Evolutionary conservation across 192 early-diverging fungal genomes (phyloP).

Genomic region (Nowakowskiella sp.): DNA sequence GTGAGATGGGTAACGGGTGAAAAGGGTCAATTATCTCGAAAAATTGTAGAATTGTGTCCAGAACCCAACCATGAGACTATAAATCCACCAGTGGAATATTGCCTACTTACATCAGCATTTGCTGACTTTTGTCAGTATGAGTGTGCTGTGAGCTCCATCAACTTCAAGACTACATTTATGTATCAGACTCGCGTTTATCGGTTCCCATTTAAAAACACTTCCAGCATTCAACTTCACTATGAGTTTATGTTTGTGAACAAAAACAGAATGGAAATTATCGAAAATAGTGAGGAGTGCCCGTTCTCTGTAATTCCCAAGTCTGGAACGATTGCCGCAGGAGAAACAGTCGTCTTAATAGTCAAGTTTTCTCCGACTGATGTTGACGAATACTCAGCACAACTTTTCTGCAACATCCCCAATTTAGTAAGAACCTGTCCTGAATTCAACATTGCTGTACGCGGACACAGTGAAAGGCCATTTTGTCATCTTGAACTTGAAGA

Average conservation of each 20-base stretch:
- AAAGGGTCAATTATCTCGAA: constrained; percentile 20
- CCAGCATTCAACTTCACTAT: constrained; percentile 37
- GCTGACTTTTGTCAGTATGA: constrained; percentile 47
- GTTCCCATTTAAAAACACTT: constrained; percentile 38
- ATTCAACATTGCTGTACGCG: constrained; percentile 33
- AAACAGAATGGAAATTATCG: constrained; percentile 17
- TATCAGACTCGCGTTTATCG: constrained; percentile 42
- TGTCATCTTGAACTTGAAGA: constrained; percentile 59
- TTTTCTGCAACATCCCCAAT: constrained; percentile 34
- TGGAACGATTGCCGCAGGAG: constrained; percentile 35
- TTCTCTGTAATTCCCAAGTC: constrained; percentile 31
- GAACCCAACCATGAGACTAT: constrained; percentile 39
- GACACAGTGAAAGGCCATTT: constrained; percentile 43
- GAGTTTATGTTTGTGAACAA: constrained; percentile 24
- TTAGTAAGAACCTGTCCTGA: constrained; percentile 25
- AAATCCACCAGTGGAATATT: constrained; percentile 12
- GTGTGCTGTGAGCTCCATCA: constrained; percentile 35
- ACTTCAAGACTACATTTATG: constrained; percentile 54
- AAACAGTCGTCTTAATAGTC: constrained; percentile 28
- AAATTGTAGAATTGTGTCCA: constrained; percentile 33
- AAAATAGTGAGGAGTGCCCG: constrained; percentile 26
- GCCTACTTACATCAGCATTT: constrained; percentile 31
- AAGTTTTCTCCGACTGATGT: constrained; percentile 45
- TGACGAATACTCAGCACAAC: constrained; percentile 19
- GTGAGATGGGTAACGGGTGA: constrained; percentile 29